Conservation (phyloP, 768 basidiomycete species). For the Phaeolepiota aurea region DNA sequence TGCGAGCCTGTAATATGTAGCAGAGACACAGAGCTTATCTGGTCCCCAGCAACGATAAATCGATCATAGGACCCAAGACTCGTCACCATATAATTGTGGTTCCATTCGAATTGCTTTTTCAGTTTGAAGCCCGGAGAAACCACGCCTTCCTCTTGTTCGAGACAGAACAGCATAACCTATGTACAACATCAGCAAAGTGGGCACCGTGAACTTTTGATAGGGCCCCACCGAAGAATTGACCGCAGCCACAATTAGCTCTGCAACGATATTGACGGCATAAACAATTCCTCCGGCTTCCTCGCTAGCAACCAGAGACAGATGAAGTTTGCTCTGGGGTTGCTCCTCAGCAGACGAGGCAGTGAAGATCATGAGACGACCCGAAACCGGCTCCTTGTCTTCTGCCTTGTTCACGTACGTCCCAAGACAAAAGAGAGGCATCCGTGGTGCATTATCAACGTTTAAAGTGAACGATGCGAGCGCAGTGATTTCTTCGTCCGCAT, state of each 20-base stretch:
- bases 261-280: conserved; percentile 47
- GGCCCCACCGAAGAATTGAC: conserved; percentile 67
- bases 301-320: conserved; percentile 33
- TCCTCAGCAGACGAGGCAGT: conserved; percentile 20
- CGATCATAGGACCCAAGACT: conserved; percentile 50
- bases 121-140: conserved; percentile 26
- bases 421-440: conserved; percentile 36
- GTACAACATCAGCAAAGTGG: background rate
- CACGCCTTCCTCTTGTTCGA: conserved; percentile 26
- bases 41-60: conserved; percentile 67
- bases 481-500: conserved; percentile 55
- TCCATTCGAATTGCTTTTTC: conserved; percentile 49
- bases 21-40: conserved; percentile 70
- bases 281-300: conserved; percentile 55
- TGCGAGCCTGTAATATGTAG: too few relatives aligned
- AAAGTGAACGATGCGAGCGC: conserved; percentile 33
- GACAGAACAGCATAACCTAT: conserved; percentile 29
- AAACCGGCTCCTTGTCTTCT: conserved; percentile 39
- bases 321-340: conserved; percentile 15
- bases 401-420: conserved; percentile 35
- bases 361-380: conserved; percentile 59
- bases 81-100: conserved; percentile 76
- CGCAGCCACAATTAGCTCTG: conserved; percentile 53
- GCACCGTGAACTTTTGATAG: background rate
- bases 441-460: conserved; percentile 15